Base-by-base conservation (phyloP, 2,329 filamentous ascomycete species). In the Aspergillus caelatus region DNA sequence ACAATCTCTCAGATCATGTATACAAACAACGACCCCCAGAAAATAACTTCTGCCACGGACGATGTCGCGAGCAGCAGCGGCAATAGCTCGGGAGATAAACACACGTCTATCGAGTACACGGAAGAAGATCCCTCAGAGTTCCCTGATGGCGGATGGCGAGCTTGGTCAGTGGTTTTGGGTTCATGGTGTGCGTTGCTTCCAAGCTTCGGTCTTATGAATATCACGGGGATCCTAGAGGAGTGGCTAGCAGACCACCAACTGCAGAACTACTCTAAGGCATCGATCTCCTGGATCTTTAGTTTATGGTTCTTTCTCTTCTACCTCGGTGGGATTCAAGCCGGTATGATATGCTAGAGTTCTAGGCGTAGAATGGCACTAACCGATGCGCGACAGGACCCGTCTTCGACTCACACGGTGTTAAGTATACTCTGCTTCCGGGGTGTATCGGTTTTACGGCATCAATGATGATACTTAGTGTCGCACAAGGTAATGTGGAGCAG, bases 111-210 rank as follows among this genome's bases (percentile, higher is more conserved):
- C 2, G 30, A 36, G 34, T 34, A 36, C 46, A 41, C 56, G 12
- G 32, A 28, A 8, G 45, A 52, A 56, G 53, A 26, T 21, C 30
- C 32, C 23, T 48, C 56, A 10, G 57, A 59, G 11, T 59, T 48
- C 61, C 78, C 79, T 4, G 78, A 80, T 26, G 78, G 78, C 23
- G 78, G 78, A 10, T 62, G 68, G 23, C 64, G 66, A 21, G 79
- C 79, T 6, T 81, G 79, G 79, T 62, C 72, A 1, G 75, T 78
- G 1, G 78, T 79, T 3, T 61, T 77, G 0, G 79, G 78, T 1
- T 72, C 75, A 3, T 78, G 72, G 67, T 78, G 72, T 66, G 71
- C 70, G 23, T 71, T 79, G 61, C 64, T 76, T 21, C 72, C 73
- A 14, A 71, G 72, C 19, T 77, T 80, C 65, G 78, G 77, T 2